phyloP scores from a whole-genome alignment of 106 monocot species.

The Cymbidium sinense region DNA sequence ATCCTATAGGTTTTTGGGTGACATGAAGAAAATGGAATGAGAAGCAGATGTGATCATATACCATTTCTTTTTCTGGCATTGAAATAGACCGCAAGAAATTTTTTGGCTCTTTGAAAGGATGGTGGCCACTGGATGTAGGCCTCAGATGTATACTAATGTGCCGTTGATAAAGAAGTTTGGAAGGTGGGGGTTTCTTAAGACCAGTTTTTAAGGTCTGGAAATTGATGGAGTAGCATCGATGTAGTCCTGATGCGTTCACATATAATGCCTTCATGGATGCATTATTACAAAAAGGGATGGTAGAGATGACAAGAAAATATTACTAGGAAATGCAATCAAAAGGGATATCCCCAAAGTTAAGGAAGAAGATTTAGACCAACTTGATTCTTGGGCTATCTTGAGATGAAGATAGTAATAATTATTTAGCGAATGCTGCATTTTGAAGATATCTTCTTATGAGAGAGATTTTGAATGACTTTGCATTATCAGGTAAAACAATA shows the following conservation, averaged over 20 bases:
- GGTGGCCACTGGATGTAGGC: slow-evolving; percentile 57
- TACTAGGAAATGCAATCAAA: too few relatives aligned
- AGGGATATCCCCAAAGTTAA: too few relatives aligned
- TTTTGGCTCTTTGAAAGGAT: slow-evolving; percentile 64
- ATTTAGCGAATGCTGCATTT: neutral
- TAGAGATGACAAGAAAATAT: slow-evolving; percentile 74
- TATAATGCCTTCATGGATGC: too few relatives aligned
- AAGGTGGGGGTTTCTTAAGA: too few relatives aligned
- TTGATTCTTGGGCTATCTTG: neutral
- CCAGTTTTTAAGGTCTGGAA: slow-evolving; percentile 72
- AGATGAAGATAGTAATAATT: neutral
- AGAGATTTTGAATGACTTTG: too few relatives aligned
- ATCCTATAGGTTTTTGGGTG: too few relatives aligned
- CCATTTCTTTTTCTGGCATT: slow-evolving; percentile 64
- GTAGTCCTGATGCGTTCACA: slow-evolving; percentile 75
- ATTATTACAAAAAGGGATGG: slow-evolving; percentile 77
- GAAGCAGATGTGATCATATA: too few relatives aligned
- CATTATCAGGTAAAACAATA: too few relatives aligned
- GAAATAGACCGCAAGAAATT: slow-evolving; percentile 56
- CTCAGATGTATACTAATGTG: slow-evolving; percentile 82
- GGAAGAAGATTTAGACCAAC: too few relatives aligned
- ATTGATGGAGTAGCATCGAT: slow-evolving; percentile 62
- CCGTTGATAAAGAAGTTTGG: slow-evolving; percentile 79
- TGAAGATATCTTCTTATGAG: too few relatives aligned
- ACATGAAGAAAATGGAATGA: too few relatives aligned